A percentile compares a stretch with the other conserved stretches of the same genome.
phyloP scores from a whole-genome alignment of 257 asterid genomes.

The Plantago ovata region DNA sequence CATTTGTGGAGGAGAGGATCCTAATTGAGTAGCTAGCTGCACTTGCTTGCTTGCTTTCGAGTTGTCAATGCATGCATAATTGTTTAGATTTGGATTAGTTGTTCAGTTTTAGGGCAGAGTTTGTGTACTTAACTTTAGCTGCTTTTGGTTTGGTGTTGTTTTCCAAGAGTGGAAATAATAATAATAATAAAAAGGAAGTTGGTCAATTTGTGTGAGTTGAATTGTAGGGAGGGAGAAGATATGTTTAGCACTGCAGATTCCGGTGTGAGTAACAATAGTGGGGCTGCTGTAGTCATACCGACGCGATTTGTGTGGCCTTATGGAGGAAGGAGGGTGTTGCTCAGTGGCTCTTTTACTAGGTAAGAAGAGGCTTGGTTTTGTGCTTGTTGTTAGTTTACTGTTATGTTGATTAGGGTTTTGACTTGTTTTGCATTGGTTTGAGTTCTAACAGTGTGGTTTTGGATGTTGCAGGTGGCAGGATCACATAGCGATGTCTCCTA shows the following conservation, averaged over 20 bases:
- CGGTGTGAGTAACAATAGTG: conserved; percentile 37
- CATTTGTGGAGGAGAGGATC: no score
- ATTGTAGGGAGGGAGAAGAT: conserved; percentile 18
- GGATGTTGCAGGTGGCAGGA: conserved; percentile 52
- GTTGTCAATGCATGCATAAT: no score
- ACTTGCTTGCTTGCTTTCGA: no score
- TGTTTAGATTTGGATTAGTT: no score
- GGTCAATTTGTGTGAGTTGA: background rate
- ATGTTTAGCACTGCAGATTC: conserved; percentile 39
- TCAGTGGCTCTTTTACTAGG: conserved; percentile 74
- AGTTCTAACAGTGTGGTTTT: conserved; percentile 16
- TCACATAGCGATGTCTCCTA: conserved; percentile 59
- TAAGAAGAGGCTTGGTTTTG: conserved; percentile 22
- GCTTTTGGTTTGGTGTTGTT: background rate
- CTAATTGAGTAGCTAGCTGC: no score
- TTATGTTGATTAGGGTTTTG: background rate
- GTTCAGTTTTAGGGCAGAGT: no score
- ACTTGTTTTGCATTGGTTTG: conserved; percentile 11
- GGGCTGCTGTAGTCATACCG: conserved; percentile 41
- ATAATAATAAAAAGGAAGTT: conserved; percentile 5
- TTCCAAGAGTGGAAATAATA: conserved; percentile 6
- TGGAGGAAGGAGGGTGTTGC: conserved; percentile 62
- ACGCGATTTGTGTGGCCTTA: conserved; percentile 71
- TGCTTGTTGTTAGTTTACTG: background rate
- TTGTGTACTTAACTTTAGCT: background rate